Conservation (phyloP, 2,329 filamentous ascomycete species). For the Chrysoporthe cubensis region DNA sequence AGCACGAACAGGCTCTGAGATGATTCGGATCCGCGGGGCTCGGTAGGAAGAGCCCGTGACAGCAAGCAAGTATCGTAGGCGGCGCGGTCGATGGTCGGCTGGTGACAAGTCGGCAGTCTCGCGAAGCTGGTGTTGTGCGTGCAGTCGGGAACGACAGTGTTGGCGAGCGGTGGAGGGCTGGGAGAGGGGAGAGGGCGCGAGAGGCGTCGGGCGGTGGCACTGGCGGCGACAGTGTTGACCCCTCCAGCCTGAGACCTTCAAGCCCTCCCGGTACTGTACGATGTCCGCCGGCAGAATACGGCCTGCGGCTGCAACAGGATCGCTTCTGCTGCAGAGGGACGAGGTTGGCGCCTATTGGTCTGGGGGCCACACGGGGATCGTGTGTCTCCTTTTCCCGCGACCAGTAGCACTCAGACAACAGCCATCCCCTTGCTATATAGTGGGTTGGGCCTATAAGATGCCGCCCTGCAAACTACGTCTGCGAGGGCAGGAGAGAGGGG, state of each 20-base stretch:
- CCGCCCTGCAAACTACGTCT: not conserved
- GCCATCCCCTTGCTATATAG: not conserved
- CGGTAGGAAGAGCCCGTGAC: conserved; percentile 27
- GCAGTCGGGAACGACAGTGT: not conserved
- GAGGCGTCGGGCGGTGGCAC: not conserved
- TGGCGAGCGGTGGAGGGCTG: not conserved
- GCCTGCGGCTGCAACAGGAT: not conserved
- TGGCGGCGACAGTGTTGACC: not conserved
- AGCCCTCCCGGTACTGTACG: no score
- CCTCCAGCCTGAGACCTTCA: not conserved
- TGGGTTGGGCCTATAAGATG: not conserved
- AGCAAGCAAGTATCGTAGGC: not conserved
- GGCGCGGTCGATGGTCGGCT: not conserved
- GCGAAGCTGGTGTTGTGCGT: not conserved
- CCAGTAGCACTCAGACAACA: conserved; percentile 18
- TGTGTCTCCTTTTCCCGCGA: conserved; percentile 6
- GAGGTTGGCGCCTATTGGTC: conserved; percentile 17
- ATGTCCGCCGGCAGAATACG: conserved; percentile 1
- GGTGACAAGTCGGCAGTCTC: not conserved
- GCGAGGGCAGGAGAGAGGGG: not conserved
- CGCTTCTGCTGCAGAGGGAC: conserved; percentile 7
- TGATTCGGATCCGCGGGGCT: conserved; percentile 20
- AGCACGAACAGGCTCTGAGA: conserved; percentile 5
- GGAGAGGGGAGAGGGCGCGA: not conserved
- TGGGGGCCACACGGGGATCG: conserved; percentile 10